phyloP scores from a whole-genome alignment of 169 alveolate genomes.

The Eimeria necatrix region DNA sequence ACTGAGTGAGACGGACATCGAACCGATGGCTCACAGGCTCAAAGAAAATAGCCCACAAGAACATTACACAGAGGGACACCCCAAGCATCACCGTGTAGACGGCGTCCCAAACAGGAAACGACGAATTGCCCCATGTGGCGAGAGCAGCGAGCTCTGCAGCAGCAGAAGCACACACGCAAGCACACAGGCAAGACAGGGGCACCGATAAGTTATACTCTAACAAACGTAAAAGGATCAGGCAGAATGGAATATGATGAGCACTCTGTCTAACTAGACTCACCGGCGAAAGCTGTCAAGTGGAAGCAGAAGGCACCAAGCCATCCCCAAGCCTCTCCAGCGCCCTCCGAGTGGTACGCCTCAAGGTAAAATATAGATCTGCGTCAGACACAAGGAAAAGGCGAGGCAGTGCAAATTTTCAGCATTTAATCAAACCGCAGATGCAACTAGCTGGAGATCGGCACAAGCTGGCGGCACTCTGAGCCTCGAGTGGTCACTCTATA shows the following conservation, averaged over 20 bases:
- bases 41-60: conserved; percentile 93
- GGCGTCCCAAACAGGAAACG: conserved; percentile 88
- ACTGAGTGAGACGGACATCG: conserved; percentile 94
- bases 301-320: conserved; percentile 92
- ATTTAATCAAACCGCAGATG: not conserved
- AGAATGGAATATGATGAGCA: conserved; percentile 93
- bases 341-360: conserved; percentile 95
- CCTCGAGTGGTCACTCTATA: too few species aligned
- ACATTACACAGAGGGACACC: conserved; percentile 86
- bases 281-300: conserved; percentile 88
- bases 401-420: conserved; percentile 73
- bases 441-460: not conserved
- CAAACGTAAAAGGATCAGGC: conserved; percentile 87
- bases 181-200: not conserved
- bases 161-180: not conserved
- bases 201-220: conserved; percentile 7
- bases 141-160: conserved; percentile 88
- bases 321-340: conserved; percentile 96
- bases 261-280: conserved; percentile 95
- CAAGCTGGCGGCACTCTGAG: too few species aligned
- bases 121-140: conserved; percentile 86
- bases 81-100: conserved; percentile 90
- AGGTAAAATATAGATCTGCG: conserved; percentile 90
- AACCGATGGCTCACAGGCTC: conserved; percentile 93
- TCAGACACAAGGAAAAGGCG: conserved; percentile 92